Evolutionary conservation across 176 grass and related monocot species (phyloP), one percentile per base, ranked within the genome.

Genomic region (Eleusine indica): DNA sequence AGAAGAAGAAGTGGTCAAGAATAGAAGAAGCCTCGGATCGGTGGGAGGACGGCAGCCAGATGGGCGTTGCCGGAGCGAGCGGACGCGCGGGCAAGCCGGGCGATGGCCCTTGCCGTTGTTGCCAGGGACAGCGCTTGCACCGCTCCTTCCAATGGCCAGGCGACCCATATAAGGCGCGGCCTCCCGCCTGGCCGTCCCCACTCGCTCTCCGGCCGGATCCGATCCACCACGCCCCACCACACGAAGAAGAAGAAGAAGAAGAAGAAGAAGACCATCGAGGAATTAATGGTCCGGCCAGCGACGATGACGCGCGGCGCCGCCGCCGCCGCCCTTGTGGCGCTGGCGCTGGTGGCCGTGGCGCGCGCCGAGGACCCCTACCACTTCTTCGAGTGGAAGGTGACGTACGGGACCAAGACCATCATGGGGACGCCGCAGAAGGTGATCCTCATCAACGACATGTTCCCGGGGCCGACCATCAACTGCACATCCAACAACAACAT

Each of bases 401-500:
- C 90, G 6, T 98, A 91, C 68, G 96, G 96, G 72, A 98, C 87
- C 17, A 90, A 75, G 78, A 62, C 89, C 30, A 88, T 88, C 2
- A 21, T 93, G 48, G 96, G 89, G 38, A 75, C 88, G 30, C 82
- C 89, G 22, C 87, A 93, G 80, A 81, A 85, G 78, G 80, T 84
- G 47, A 88, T 98, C 87, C 89, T 98, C 85, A 98, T 98, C 91
- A 91, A 98, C 72, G 87, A 76, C 68, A 7, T 64, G 73, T 98
- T 98, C 71, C 96, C 96, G 3, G 93, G 96, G 3, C 96, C 96
- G 0, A 90, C 88, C 58, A 98, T 98, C 91, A 98, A 98, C 88
- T 95, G 86, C 91, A 91, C 75, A 13, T 87, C 89, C 62, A 98
- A 98, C 89, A 98, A 98, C 80, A 98, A 98, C 76, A 90, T 98